A percentile compares a stretch with the other conserved stretches of the same genome.
phyloP scores from a whole-genome alignment of 257 asterid species.

The Schizonepeta tenuifolia region DNA sequence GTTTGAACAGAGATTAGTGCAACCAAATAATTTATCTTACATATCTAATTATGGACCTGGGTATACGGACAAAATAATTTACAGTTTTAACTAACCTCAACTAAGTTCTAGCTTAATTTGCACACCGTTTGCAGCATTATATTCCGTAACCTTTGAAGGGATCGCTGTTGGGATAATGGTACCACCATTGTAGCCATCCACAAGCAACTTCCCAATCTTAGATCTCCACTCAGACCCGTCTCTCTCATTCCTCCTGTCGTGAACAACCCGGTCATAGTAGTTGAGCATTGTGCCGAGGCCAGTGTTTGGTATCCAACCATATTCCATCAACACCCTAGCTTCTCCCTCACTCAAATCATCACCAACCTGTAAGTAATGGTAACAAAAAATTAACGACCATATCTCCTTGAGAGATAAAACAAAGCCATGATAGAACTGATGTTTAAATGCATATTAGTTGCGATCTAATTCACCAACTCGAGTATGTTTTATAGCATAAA shows the following conservation, averaged over 20 bases:
- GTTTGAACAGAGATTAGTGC: slow-evolving; percentile 21
- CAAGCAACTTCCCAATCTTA: slow-evolving; percentile 80
- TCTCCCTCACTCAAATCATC: slow-evolving; percentile 87
- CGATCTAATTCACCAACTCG: slow-evolving; percentile 17
- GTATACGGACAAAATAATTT: slow-evolving; percentile 29
- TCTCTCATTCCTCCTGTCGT: slow-evolving; percentile 63
- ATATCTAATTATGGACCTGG: background rate
- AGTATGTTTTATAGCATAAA: slow-evolving; percentile 17
- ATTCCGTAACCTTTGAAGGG: slow-evolving; percentile 45
- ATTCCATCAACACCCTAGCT: slow-evolving; percentile 70
- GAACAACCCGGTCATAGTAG: slow-evolving; percentile 83
- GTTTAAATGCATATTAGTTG: background rate
- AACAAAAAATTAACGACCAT: background rate
- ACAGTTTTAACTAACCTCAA: slow-evolving; percentile 35
- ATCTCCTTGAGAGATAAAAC: background rate
- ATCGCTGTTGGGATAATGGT: slow-evolving; percentile 39
- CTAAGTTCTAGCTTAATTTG: slow-evolving; percentile 57
- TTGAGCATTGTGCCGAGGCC: slow-evolving; percentile 92
- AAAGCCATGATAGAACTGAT: background rate
- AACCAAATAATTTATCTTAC: background rate
- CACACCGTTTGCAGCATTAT: slow-evolving; percentile 35
- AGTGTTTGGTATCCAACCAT: slow-evolving; percentile 86
- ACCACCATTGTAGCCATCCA: slow-evolving; percentile 84
- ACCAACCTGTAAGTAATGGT: slow-evolving; percentile 60
- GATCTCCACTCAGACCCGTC: slow-evolving; percentile 80